These are phyloP conservation scores for Mortierella claussenii DNA, from an alignment of 192 early-diverging fungal species.

Conservation along the genomic window DNA sequence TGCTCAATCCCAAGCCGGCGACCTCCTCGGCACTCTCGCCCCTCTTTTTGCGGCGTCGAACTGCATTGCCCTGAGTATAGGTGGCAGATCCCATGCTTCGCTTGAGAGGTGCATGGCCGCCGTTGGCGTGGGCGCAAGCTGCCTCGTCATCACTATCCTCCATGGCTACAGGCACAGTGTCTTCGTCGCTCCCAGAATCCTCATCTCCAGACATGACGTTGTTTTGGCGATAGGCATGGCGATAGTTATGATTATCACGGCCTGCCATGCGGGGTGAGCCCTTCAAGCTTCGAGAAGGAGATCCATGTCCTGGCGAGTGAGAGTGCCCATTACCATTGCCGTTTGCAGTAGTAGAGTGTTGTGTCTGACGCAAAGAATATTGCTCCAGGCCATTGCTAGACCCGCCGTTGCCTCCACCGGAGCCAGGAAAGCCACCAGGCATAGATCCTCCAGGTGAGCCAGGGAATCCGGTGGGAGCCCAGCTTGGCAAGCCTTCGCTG, in stretches of 20 bases:
- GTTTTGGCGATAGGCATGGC: slow-evolving; percentile 45
- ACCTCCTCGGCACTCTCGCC: slow-evolving; percentile 49
- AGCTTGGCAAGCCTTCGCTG: slow-evolving; percentile 44
- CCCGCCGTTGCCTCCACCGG: background rate
- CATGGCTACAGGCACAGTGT: slow-evolving; percentile 21
- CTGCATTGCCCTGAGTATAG: slow-evolving; percentile 36
- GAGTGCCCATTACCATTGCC: slow-evolving; percentile 14
- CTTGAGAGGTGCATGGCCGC: slow-evolving; percentile 31
- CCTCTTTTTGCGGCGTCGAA: slow-evolving; percentile 52
- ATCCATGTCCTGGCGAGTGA: slow-evolving; percentile 11
- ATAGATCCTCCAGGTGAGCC: slow-evolving; percentile 4
- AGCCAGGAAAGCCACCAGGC: slow-evolving; percentile 48
- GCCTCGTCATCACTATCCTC: slow-evolving; percentile 45
- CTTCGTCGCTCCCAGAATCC: slow-evolving; percentile 42
- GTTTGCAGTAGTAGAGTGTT: slow-evolving; percentile 11
- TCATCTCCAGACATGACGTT: slow-evolving; percentile 49
- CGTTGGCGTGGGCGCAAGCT: background rate
- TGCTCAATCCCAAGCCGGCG: slow-evolving; percentile 31
- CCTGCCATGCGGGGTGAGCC: slow-evolving; percentile 26
- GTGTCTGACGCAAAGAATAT: slow-evolving; percentile 46
- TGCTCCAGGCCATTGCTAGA: slow-evolving; percentile 27
- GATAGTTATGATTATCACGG: slow-evolving; percentile 13
- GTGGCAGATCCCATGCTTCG: slow-evolving; percentile 49
- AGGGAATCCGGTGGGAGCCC: slow-evolving; percentile 53
- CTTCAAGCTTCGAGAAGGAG: slow-evolving; percentile 38